phyloP scores from a whole-genome alignment of 2,329 filamentous ascomycete genomes.

The Diaporthe aspalathi region DNA sequence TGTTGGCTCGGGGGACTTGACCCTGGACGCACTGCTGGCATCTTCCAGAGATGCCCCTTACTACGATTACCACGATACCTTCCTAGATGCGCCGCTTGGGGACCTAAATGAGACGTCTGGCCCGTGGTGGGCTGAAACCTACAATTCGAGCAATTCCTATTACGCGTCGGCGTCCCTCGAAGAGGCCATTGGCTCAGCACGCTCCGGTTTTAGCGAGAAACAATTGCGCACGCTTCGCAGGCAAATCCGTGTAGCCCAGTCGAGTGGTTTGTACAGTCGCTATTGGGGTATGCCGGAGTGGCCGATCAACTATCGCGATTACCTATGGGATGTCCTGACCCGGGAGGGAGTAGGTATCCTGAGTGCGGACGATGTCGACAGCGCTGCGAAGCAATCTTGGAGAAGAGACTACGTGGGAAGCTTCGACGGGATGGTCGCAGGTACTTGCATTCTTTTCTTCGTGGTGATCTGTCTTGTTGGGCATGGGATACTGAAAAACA shows the following conservation, averaged over 20 bases:
- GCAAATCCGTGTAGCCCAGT: neutral
- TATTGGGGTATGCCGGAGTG: neutral
- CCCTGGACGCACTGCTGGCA: neutral
- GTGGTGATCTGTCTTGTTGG: neutral
- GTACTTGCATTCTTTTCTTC: neutral
- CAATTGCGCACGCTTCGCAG: neutral
- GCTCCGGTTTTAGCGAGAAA: too few relatives aligned
- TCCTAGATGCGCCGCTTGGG: neutral
- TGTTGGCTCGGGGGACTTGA: neutral
- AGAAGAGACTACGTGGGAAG: neutral
- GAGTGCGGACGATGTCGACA: neutral
- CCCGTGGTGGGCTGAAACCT: neutral
- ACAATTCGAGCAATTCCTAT: neutral
- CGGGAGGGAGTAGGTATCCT: neutral
- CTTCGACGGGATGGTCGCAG: neutral
- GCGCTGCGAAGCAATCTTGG: neutral
- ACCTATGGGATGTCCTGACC: neutral
- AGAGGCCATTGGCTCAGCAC: neutral
- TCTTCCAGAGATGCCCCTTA: neutral
- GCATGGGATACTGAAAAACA: neutral
- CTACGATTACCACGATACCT: neutral
- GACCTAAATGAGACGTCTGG: neutral
- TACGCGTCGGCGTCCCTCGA: neutral
- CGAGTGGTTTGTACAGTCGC: neutral
- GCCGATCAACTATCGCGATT: neutral